Evolutionary conservation across 1,284 basidiomycete species (phyloP), one percentile per base, ranked within the genome.

Genomic region (Ceratobasidium sp.): DNA sequence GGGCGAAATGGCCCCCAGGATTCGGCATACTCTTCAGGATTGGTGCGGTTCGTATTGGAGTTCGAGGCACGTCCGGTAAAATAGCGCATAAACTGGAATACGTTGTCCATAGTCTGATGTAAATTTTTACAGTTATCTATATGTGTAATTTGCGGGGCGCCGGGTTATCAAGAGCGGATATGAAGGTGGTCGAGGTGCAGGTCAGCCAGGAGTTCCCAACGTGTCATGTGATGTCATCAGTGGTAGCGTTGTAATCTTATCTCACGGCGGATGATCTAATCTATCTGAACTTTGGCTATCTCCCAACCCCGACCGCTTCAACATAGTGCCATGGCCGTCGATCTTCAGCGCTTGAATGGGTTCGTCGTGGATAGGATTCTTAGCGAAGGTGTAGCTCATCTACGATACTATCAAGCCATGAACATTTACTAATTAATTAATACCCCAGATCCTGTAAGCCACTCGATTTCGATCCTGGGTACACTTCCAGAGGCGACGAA

Each of bases 331-430:
- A 75, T 75, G 73, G 20, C 46, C 1, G 57, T 75, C n/a, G 44
- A 27, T 46, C 12, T 62, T 41, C 30, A 60, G 20, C 77, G 59
- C 10, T 81, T 89, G 23, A 78, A 81, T 33, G 81, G 83, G 0
- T 89, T 92, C 82, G 80, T 83, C 44, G 89, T 90, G 30, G 87
- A 90, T 69, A 86, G 87, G 46, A 83, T 92, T 8, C 83, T 93
- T 30, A 89, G 89, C 77, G 90, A 93, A 85, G 89, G 89, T 88
- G 14, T 38, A 18, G 27, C 33, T 33, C 30, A 30, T 67, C 5
- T 30, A 1, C 5, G 23, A 50, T 14, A 41, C 18, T 48, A 5
- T 30, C n/a, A 85, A 79, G 83, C 27, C 27, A 35, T 33, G 20
- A 70, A 85, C 85, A 48, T 33, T 81, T 79, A 60, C 30, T 23